These are phyloP conservation scores for Plasmodium coatneyi DNA, from an alignment of 169 alveolate species.

Conservation along the genomic window DNA sequence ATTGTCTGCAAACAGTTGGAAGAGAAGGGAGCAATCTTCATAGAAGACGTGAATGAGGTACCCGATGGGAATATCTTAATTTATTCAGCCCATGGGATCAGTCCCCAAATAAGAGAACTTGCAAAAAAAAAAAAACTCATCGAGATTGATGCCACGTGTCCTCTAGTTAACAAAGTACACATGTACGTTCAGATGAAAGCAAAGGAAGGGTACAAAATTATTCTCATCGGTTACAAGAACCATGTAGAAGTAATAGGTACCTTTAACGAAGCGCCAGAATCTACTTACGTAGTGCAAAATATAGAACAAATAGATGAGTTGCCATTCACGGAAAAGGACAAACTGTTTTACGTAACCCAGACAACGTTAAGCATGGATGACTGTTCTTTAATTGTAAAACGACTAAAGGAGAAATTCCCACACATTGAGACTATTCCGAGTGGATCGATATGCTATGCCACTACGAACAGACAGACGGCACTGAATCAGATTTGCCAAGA, in stretches of 20 bases:
- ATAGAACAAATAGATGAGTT: slow-evolving; percentile 81
- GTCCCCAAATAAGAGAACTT: slow-evolving; percentile 83
- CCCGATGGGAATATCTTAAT: slow-evolving; percentile 83
- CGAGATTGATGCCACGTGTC: slow-evolving; percentile 90
- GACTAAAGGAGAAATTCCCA: slow-evolving; percentile 80
- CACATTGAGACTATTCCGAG: slow-evolving; percentile 86
- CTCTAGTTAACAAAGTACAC: slow-evolving; percentile 89
- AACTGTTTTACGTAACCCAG: slow-evolving; percentile 87
- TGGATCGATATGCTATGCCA: slow-evolving; percentile 90
- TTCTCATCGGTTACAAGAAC: slow-evolving; percentile 87
- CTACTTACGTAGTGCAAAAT: slow-evolving; percentile 84
- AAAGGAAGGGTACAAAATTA: slow-evolving; percentile 85
- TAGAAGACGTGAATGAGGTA: slow-evolving; percentile 84
- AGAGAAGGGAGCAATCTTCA: slow-evolving; percentile 87
- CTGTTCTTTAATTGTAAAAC: slow-evolving; percentile 81
- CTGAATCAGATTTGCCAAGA: slow-evolving; percentile 76
- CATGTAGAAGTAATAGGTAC: slow-evolving; percentile 89
- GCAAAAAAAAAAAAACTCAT: slow-evolving; percentile 80
- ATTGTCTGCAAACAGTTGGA: slow-evolving; percentile 85
- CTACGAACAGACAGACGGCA: slow-evolving; percentile 88
- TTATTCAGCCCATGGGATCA: slow-evolving; percentile 89
- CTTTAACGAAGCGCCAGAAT: slow-evolving; percentile 87
- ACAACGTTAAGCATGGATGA: slow-evolving; percentile 89
- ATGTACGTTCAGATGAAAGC: slow-evolving; percentile 88
- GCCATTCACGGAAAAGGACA: slow-evolving; percentile 68